Percentiles rank a stretch among this genome's conserved stretches.
These are phyloP conservation scores for Epicoccum nigrum DNA, from an alignment of 2,329 filamentous ascomycete species.

Conservation along the genomic window DNA sequence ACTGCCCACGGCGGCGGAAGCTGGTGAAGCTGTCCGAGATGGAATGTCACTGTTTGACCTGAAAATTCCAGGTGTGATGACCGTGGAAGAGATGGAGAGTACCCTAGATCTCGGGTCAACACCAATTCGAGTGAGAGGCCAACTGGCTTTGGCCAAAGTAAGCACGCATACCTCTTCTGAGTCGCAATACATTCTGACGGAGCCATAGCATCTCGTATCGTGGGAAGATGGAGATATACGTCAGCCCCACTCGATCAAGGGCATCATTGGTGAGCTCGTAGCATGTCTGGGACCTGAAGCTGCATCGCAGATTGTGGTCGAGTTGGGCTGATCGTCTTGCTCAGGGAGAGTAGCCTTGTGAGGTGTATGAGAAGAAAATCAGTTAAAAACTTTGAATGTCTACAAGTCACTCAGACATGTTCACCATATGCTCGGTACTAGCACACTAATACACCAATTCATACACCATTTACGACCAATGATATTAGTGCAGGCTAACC, in stretches of 20 bases:
- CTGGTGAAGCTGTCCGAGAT: conserved; percentile 41
- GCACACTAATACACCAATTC: neutral
- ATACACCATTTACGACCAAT: conserved; percentile 1
- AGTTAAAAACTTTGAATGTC: too few species aligned
- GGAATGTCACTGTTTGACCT: conserved; percentile 62
- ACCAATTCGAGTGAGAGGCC: conserved; percentile 56
- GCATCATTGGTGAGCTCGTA: conserved; percentile 69
- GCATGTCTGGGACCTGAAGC: conserved; percentile 69
- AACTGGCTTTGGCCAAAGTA: conserved; percentile 44
- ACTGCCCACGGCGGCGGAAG: conserved; percentile 36
- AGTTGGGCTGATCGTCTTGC: conserved; percentile 51
- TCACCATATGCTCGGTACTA: too few species aligned
- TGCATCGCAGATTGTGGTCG: conserved; percentile 63
- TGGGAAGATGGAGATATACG: conserved; percentile 64
- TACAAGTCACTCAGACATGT: too few species aligned
- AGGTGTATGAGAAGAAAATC: neutral
- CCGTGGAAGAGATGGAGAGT: conserved; percentile 58
- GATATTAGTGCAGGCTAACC: conserved; percentile 2
- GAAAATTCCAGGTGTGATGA: conserved; percentile 70
- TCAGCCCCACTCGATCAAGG: conserved; percentile 62
- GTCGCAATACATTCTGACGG: conserved; percentile 18
- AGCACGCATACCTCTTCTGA: conserved; percentile 14
- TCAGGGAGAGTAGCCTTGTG: neutral
- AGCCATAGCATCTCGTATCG: conserved; percentile 59
- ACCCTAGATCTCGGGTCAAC: conserved; percentile 65